Evolutionary conservation across 2,329 filamentous ascomycete species (phyloP).

Genomic region (Stagonosporopsis cucurbitacearum): DNA sequence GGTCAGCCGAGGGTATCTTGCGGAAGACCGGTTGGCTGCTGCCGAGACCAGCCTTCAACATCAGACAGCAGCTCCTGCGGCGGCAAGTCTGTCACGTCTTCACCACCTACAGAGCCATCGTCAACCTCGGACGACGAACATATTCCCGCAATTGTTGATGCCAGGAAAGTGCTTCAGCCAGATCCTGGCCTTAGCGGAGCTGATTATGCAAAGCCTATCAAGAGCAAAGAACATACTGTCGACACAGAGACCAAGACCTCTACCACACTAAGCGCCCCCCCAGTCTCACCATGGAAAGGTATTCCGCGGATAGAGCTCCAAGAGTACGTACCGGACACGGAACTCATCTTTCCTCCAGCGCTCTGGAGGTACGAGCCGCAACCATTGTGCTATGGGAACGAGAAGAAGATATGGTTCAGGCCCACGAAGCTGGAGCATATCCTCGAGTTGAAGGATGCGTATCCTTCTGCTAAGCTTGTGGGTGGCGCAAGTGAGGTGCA

Average conservation of each 20-base stretch:
- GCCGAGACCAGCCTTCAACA: slow-evolving; percentile 35
- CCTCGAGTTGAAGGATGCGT: slow-evolving; percentile 82
- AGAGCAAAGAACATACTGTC: slow-evolving; percentile 40
- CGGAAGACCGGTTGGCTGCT: slow-evolving; percentile 48
- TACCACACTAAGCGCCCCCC: slow-evolving; percentile 44
- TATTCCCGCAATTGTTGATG: slow-evolving; percentile 33
- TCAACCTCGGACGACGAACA: slow-evolving; percentile 37
- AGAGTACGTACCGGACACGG: slow-evolving; percentile 85
- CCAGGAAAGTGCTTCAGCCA: slow-evolving; percentile 27
- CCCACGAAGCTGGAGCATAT: slow-evolving; percentile 85
- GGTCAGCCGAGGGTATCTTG: slow-evolving; percentile 40
- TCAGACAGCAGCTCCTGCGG: slow-evolving; percentile 40
- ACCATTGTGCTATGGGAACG: slow-evolving; percentile 87
- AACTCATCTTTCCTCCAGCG: slow-evolving; percentile 89
- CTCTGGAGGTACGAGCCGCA: slow-evolving; percentile 81
- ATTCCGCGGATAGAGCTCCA: slow-evolving; percentile 75
- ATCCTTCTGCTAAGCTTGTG: slow-evolving; percentile 90
- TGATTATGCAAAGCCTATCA: slow-evolving; percentile 44
- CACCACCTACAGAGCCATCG: slow-evolving; percentile 38
- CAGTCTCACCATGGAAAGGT: slow-evolving; percentile 60
- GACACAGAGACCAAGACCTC: slow-evolving; percentile 59
- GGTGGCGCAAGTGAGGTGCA: slow-evolving; percentile 95
- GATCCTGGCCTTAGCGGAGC: slow-evolving; percentile 39
- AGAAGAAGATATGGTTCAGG: slow-evolving; percentile 89
- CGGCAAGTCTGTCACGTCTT: slow-evolving; percentile 37